Conservation (phyloP, 2,329 filamentous ascomycete genomes). For the Colletotrichum sp. region DNA sequence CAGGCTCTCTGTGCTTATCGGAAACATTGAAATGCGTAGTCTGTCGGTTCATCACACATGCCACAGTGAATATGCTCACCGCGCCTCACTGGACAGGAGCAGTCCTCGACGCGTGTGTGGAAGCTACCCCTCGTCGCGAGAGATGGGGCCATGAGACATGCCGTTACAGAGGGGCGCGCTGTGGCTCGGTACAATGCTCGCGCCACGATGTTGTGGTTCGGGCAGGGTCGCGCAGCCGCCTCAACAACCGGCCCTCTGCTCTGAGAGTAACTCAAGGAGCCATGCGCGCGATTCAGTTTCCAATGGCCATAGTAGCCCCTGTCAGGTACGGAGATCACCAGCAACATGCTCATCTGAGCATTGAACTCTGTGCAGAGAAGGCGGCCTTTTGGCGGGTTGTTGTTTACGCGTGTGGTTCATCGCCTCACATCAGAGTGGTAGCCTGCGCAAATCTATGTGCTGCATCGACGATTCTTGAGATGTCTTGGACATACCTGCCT, state of each 20-base stretch:
- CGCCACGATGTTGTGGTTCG: conserved; percentile 9
- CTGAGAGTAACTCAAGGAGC: background rate
- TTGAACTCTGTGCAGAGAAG: background rate
- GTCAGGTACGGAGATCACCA: background rate
- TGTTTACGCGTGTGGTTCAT: background rate
- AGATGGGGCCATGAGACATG: background rate
- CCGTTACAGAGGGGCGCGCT: conserved; percentile 10
- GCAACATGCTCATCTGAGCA: background rate
- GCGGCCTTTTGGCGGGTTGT: background rate
- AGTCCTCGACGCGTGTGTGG: background rate
- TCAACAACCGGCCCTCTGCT: background rate
- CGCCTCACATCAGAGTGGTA: background rate
- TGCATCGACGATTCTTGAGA: background rate
- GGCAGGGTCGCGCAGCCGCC: background rate
- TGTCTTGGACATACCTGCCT: background rate
- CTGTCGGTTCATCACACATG: background rate
- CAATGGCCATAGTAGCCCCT: background rate
- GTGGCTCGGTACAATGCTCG: background rate
- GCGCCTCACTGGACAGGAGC: background rate
- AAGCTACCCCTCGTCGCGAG: background rate
- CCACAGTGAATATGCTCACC: background rate
- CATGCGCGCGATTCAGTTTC: background rate
- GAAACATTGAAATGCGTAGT: background rate
- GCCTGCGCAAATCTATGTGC: background rate
- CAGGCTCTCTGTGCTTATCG: background rate